A percentile compares a stretch with the other conserved stretches of the same genome.
Conservation (phyloP, 164 flowering plant species). For the Chloranthus sessilifolius region DNA sequence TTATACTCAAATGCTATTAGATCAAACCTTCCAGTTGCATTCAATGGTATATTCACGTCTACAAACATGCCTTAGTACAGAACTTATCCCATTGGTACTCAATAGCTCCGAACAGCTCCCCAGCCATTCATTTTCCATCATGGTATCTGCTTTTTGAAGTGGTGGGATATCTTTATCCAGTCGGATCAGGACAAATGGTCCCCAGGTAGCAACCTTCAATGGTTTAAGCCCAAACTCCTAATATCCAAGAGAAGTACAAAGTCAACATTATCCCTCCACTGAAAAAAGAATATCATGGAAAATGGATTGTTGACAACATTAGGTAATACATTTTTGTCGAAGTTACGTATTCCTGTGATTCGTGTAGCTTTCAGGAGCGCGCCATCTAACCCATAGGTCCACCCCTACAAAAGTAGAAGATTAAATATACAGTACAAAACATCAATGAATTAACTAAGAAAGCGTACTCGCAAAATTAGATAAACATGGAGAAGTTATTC, state of each 20-base stretch:
- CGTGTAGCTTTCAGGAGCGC: conserved; percentile 74
- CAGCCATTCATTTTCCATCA: conserved; percentile 67
- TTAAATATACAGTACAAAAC: not conserved
- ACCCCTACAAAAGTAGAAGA: conserved; percentile 49
- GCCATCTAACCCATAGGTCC: conserved; percentile 94
- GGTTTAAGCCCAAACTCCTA: conserved; percentile 88
- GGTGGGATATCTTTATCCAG: conserved; percentile 24
- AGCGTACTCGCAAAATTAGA: not conserved
- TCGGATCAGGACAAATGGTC: conserved; percentile 79
- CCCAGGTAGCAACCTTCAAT: conserved; percentile 66
- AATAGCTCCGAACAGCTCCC: conserved; percentile 62
- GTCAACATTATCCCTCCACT: conserved; percentile 11
- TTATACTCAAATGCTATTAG: not conserved
- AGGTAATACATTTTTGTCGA: conserved; percentile 46
- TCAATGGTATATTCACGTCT: conserved; percentile 81
- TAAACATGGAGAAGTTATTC: not conserved
- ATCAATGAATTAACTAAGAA: not conserved
- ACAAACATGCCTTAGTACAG: conserved; percentile 57
- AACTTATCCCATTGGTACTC: conserved; percentile 48
- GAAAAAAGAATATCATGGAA: too few relatives aligned
- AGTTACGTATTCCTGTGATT: conserved; percentile 61
- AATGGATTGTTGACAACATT: too few relatives aligned
- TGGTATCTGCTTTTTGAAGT: conserved; percentile 20
- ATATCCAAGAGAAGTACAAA: conserved; percentile 14
- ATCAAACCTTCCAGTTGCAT: conserved; percentile 91